phyloP scores from a whole-genome alignment of 2,329 filamentous ascomycete genomes.

The Penicillium sp. region DNA sequence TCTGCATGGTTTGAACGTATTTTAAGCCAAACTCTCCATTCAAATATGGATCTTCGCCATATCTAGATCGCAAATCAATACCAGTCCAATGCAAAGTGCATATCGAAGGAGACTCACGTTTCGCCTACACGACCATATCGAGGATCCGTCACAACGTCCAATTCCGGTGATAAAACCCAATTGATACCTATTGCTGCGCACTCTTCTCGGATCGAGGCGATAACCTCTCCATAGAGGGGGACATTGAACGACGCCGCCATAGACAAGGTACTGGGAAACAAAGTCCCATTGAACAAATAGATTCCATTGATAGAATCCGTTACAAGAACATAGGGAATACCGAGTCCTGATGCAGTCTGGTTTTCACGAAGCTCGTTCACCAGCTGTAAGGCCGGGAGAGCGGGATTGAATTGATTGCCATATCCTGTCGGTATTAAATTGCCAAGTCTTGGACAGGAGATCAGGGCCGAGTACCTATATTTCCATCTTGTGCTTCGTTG shows the following conservation, averaged over 20 bases:
- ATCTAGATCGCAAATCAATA: neutral
- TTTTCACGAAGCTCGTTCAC: neutral
- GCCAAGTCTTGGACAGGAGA: no score
- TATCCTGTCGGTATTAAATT: neutral
- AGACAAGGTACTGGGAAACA: neutral
- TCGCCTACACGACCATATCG: neutral
- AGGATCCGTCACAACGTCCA: conserved; percentile 1
- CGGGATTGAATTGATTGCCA: conserved; percentile 1
- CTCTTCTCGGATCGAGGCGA: neutral
- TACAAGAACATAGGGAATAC: neutral
- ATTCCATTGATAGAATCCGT: neutral
- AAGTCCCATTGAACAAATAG: neutral
- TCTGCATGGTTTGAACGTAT: neutral
- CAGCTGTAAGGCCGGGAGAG: neutral
- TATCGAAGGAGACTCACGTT: neutral
- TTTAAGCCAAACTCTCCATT: conserved; percentile 1
- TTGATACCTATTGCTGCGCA: neutral
- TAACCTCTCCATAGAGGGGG: neutral
- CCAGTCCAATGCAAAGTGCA: no score
- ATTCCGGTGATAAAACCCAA: neutral
- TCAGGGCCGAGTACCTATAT: neutral
- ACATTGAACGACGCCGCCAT: neutral
- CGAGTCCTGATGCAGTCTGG: neutral
- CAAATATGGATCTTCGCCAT: neutral
- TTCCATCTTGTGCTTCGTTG: neutral